Conservation (phyloP, 306 rosid species). For the Prunus fruticosa region DNA sequence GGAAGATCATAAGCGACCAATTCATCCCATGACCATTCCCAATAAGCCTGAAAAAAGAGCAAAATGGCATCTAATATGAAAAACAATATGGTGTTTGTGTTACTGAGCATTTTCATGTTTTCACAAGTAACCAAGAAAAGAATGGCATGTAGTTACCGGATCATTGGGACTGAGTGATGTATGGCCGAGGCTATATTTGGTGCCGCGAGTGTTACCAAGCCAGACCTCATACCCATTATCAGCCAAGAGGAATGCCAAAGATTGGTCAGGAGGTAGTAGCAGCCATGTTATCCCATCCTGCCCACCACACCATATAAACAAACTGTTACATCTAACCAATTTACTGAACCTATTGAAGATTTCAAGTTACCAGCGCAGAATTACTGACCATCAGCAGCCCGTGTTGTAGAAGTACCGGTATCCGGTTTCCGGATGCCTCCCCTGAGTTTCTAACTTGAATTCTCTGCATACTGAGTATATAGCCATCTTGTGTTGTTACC, state of each 20-base stretch:
- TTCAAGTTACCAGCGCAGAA: neutral
- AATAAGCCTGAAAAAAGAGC: constrained; percentile 47
- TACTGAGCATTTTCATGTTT: neutral
- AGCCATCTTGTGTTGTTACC: constrained; percentile 70
- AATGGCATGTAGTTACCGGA: neutral
- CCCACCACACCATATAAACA: constrained; percentile 18
- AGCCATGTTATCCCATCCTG: constrained; percentile 57
- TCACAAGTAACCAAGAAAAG: neutral
- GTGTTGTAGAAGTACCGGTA: constrained; percentile 62
- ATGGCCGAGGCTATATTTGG: constrained; percentile 23
- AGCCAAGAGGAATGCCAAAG: constrained; percentile 24
- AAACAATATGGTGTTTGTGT: neutral
- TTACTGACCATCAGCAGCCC: constrained; percentile 59
- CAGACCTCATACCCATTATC: constrained; percentile 27
- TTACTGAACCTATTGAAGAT: neutral
- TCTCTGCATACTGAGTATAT: constrained; percentile 57
- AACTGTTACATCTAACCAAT: constrained; percentile 12
- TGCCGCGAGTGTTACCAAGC: constrained; percentile 27
- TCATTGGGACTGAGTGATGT: constrained; percentile 21
- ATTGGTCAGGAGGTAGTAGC: constrained; percentile 22
- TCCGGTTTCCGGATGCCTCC: constrained; percentile 19
- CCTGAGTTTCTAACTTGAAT: constrained; percentile 33
- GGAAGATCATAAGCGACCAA: constrained; percentile 87
- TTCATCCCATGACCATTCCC: constrained; percentile 99
- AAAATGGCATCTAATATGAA: neutral